These are phyloP conservation scores for Ceratobasidium sp. DNA, from an alignment of 1,284 basidiomycete genomes.

Conservation along the genomic window DNA sequence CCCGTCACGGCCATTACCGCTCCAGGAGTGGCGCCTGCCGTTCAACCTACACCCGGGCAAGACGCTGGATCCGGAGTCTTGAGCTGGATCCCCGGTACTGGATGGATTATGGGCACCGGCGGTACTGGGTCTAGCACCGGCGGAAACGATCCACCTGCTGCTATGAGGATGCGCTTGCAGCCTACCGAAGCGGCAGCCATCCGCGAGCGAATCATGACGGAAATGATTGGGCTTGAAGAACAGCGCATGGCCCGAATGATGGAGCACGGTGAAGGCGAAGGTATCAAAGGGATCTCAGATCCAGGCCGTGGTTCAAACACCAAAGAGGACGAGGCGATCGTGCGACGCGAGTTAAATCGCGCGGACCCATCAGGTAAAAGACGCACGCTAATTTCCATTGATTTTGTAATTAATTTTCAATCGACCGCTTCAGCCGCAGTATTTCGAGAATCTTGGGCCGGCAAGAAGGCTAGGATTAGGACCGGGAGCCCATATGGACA, in stretches of 20 bases:
- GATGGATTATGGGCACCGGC: conserved; percentile 62
- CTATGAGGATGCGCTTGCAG: conserved; percentile 72
- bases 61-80: conserved; percentile 49
- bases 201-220: conserved; percentile 95
- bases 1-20: conserved; percentile 50
- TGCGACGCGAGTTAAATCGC: conserved; percentile 92
- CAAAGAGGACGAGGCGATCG: conserved; percentile 90
- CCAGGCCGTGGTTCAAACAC: conserved; percentile 60
- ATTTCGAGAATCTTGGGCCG: conserved; percentile 94
- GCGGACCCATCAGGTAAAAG: conserved; percentile 88
- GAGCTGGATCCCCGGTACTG: conserved; percentile 74
- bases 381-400: not conserved
- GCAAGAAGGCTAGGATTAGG: conserved; percentile 95
- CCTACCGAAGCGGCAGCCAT: conserved; percentile 88
- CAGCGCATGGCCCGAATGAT: conserved; percentile 96
- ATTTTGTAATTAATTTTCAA: not conserved
- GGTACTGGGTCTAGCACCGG: conserved; percentile 49
- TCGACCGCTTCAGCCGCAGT: conserved; percentile 65
- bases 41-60: conserved; percentile 47
- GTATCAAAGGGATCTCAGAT: conserved; percentile 63
- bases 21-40: conserved; percentile 52
- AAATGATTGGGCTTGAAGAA: conserved; percentile 97
- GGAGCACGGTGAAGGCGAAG: conserved; percentile 67
- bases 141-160: conserved; percentile 46
- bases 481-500: conserved; percentile 96